phyloP scores from a whole-genome alignment of 805 yeast genomes.

The Vanderwaltozyma polyspora region DNA sequence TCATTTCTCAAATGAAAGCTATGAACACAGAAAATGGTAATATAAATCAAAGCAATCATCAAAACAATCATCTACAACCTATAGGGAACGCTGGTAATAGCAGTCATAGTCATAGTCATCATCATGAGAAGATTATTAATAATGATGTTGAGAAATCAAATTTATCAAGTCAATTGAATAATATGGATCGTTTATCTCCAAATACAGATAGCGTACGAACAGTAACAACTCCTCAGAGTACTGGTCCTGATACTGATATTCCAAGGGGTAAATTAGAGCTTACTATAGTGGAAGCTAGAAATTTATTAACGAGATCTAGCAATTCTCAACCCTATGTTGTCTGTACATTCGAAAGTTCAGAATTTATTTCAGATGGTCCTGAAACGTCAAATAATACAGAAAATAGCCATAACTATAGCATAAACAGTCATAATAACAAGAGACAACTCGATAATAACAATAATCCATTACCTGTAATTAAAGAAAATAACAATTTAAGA shows the following conservation, averaged over 20 bases:
- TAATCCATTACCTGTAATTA: slow-evolving; percentile 15
- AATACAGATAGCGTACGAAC: neutral
- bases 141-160: neutral
- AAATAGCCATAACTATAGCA: slow-evolving; percentile 1
- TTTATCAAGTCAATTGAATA: neutral
- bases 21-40: slow-evolving; percentile 5
- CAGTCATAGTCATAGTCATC: neutral
- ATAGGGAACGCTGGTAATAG: neutral
- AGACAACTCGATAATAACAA: slow-evolving; percentile 1
- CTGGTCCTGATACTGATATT: slow-evolving; percentile 18
- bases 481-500: slow-evolving; percentile 23
- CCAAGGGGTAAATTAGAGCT: slow-evolving; percentile 81
- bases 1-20: slow-evolving; percentile 24
- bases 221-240: neutral
- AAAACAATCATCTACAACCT: too few relatives aligned
- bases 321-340: slow-evolving; percentile 77
- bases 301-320: slow-evolving; percentile 44
- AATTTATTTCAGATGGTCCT: slow-evolving; percentile 77
- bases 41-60: neutral
- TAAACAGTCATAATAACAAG: slow-evolving; percentile 4
- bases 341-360: slow-evolving; percentile 84
- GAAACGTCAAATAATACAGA: slow-evolving; percentile 26
- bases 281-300: slow-evolving; percentile 68
- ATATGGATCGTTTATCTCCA: too few relatives aligned
- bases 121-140: slow-evolving; percentile 4